A percentile compares a stretch with the other conserved stretches of the same genome.
These are phyloP conservation scores for Excoecaria agallocha DNA, from an alignment of 345 rosid genomes.

Conservation along the genomic window DNA sequence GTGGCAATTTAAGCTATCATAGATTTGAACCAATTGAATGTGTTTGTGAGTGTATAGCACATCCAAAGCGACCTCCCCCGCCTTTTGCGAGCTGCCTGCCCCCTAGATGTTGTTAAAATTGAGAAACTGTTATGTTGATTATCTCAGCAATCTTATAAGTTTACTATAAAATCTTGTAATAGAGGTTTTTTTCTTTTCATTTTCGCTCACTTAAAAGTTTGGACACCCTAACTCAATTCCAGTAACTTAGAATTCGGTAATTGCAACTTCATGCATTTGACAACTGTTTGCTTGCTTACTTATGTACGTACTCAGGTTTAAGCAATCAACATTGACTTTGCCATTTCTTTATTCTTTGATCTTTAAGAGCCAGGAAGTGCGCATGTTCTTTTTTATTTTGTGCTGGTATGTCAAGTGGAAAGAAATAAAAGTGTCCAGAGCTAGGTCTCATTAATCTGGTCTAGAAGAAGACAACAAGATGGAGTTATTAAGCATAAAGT, in stretches of 20 bases:
- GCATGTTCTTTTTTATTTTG: background rate
- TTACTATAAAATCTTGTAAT: background rate
- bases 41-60: background rate
- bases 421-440: background rate
- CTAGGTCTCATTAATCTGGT: background rate
- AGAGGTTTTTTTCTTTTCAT: background rate
- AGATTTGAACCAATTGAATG: background rate
- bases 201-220: too few relatives aligned
- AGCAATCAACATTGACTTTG: too few relatives aligned
- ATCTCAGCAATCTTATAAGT: too few relatives aligned
- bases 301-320: too few relatives aligned
- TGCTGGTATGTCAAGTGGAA: background rate
- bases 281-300: too few relatives aligned
- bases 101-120: background rate
- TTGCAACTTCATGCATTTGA: too few relatives aligned
- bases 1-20: background rate
- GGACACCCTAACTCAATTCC: too few relatives aligned
- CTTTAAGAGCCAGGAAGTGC: too few relatives aligned
- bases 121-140: background rate
- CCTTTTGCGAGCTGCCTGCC: background rate
- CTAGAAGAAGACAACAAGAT: background rate
- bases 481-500: background rate
- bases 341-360: too few relatives aligned
- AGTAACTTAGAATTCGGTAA: too few relatives aligned
- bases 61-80: background rate